Base-by-base conservation (phyloP, 1,284 basidiomycete species). In the Pseudozyma sp. region DNA sequence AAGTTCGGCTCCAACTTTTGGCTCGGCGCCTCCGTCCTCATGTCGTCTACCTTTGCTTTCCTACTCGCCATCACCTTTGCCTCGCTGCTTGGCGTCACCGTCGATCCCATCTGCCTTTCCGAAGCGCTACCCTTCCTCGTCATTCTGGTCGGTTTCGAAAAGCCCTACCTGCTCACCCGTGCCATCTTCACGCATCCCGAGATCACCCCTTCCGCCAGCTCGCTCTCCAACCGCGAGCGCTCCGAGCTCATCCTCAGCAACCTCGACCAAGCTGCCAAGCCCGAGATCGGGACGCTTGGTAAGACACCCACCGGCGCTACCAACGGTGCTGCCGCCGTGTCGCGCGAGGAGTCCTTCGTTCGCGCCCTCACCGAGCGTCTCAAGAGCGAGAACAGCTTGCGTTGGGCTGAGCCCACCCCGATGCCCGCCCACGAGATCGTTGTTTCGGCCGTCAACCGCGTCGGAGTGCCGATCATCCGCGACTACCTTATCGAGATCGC, bases 61-160 rank as follows among this genome's bases (percentile, higher is more conserved):
- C 89, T 99, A 55, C 87, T 95, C 60, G 89, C 94, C 16, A 89
- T 98, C 4, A 91, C 95, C 16, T 87, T 93, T 34, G 94, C 94
- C 3, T 90, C 92, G 84, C 88, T 91, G 48, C 87, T 97, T 66
- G 88, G 89, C 72, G 93, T 99, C 58, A 91, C 91, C 7, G 91
- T 99, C 77, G 94, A 99, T 85, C 94, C 94, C 2, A 91, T 99
- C 61, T 90, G 92, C 16, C 88, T 99, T 35, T 94, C 93, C 14
- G 97, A 99, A 85, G 95, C 96, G 0, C 88, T 99, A 2, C 96
- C 96, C 0, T 99, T 99, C 90, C 88, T 99, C 40, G 95, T 99
- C 45, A 97, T 97, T 85, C 96, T 94, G 0, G 91, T 99, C 61
- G 96, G 96, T 13, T 99, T 98, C 84, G 96, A 99, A 86, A 99